A percentile compares a stretch with the other conserved stretches of the same genome.
These are phyloP conservation scores for Termitomyces heimii DNA, from an alignment of 768 basidiomycete genomes.

Conservation along the genomic window DNA sequence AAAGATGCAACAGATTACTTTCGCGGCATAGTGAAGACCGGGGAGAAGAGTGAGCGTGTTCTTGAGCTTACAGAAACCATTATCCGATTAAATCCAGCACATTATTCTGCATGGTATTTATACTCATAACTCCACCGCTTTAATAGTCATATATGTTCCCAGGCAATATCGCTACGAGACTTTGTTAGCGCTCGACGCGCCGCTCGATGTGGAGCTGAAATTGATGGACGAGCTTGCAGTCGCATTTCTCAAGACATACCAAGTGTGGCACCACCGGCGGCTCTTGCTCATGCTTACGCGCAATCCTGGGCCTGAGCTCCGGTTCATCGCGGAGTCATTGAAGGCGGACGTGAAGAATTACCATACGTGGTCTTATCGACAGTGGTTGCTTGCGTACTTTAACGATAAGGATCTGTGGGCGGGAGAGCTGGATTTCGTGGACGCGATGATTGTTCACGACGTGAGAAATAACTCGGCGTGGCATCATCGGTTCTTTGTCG, in stretches of 20 bases:
- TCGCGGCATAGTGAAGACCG: conserved; percentile 70
- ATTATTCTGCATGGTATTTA: conserved; percentile 92
- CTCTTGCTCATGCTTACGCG: conserved; percentile 59
- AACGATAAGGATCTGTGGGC: conserved; percentile 66
- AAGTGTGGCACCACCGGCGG: conserved; percentile 94
- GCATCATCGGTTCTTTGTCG: conserved; percentile 92
- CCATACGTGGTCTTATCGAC: conserved; percentile 97
- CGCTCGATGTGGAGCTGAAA: conserved; percentile 71
- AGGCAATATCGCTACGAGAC: conserved; percentile 97
- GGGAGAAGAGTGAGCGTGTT: conserved; percentile 77
- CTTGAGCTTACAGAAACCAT: conserved; percentile 85
- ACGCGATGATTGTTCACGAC: conserved; percentile 65
- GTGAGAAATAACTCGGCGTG: conserved; percentile 96
- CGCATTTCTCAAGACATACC: conserved; percentile 88
- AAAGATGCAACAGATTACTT: conserved; percentile 93
- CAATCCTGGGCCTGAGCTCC: conserved; percentile 61
- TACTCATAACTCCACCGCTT: background rate
- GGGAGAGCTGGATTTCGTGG: conserved; percentile 70
- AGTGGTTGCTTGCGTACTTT: conserved; percentile 90
- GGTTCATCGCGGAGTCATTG: conserved; percentile 71
- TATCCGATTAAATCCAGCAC: conserved; percentile 90
- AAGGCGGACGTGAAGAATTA: conserved; percentile 90
- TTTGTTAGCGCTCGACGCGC: conserved; percentile 56
- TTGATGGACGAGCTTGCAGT: conserved; percentile 88
- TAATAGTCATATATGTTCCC: background rate